Evolutionary conservation across 352 stramenopile species (phyloP).

Genomic region (Globisporangium splendens): DNA sequence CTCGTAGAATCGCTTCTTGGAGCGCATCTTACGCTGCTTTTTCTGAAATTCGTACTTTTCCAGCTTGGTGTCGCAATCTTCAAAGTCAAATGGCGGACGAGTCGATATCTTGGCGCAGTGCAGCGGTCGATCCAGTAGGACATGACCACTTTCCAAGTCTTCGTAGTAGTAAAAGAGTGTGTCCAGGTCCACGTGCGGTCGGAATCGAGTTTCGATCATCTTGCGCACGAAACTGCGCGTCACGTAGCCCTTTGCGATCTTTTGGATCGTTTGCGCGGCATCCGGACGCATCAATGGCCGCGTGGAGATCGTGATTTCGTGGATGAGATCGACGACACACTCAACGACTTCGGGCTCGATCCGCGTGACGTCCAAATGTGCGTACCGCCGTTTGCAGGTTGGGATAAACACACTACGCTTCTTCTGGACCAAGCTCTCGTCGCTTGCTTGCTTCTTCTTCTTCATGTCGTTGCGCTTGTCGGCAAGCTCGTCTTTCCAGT

Average conservation of each 20-base stretch:
- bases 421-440: neutral
- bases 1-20: constrained; percentile 48
- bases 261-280: constrained; percentile 56
- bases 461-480: constrained; percentile 22
- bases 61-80: constrained; percentile 40
- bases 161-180: constrained; percentile 64
- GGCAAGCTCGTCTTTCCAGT: constrained; percentile 53
- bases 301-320: constrained; percentile 19
- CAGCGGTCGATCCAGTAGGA: constrained; percentile 44
- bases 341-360: constrained; percentile 63
- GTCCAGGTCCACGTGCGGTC: constrained; percentile 30
- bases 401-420: constrained; percentile 29
- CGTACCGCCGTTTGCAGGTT: constrained; percentile 42
- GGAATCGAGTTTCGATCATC: constrained; percentile 38
- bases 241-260: constrained; percentile 37
- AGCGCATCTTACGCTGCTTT: constrained; percentile 26
- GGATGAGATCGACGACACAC: constrained; percentile 46
- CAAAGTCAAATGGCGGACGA: constrained; percentile 34
- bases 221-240: constrained; percentile 29
- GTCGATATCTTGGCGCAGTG: constrained; percentile 29
- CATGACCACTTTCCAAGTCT: constrained; percentile 26
- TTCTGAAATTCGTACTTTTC: constrained; percentile 44
- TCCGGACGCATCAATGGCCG: constrained; percentile 35
- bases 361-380: constrained; percentile 53
- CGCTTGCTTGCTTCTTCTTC: constrained; percentile 10